These are phyloP conservation scores for Basidiobolus meristosporus DNA, from an alignment of 371 early-diverging fungal species.

Conservation along the genomic window DNA sequence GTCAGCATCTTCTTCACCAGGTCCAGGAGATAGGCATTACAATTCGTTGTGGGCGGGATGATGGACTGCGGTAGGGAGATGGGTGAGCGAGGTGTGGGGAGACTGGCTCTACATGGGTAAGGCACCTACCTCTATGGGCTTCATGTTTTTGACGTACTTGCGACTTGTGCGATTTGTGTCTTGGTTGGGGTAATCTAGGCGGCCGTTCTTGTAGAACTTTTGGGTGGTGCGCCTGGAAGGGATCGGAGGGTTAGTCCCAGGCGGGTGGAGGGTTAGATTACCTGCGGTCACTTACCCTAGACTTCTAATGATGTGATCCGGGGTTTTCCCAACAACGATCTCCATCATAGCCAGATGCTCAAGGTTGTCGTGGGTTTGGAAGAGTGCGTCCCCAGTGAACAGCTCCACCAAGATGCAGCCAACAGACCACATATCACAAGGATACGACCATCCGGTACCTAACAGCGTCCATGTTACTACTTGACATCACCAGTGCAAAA, in stretches of 20 bases:
- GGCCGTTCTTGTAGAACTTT: slow-evolving; percentile 31
- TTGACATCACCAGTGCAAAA: too few species aligned
- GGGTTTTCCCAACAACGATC: slow-evolving; percentile 28
- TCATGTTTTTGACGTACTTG: slow-evolving; percentile 41
- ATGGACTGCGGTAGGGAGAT: too few species aligned
- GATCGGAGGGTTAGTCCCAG: too few species aligned
- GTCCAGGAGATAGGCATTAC: slow-evolving; percentile 25
- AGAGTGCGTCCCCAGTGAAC: slow-evolving; percentile 84
- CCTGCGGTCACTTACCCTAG: too few species aligned
- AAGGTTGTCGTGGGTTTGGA: slow-evolving; percentile 78
- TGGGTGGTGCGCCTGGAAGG: slow-evolving; percentile 9
- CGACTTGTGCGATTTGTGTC: slow-evolving; percentile 37
- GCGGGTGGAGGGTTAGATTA: too few species aligned
- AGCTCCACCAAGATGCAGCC: slow-evolving; percentile 93
- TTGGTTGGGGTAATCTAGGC: slow-evolving; percentile 40
- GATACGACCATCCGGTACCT: slow-evolving; percentile 94
- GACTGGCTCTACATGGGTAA: too few species aligned
- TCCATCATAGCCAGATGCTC: slow-evolving; percentile 62
- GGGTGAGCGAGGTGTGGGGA: too few species aligned
- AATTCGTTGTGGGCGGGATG: not conserved
- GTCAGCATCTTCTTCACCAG: slow-evolving; percentile 60
- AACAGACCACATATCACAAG: slow-evolving; percentile 94
- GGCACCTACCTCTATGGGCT: slow-evolving; percentile 13
- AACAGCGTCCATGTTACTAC: too few species aligned
- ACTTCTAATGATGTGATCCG: slow-evolving; percentile 14